Conservation (phyloP, 306 rosid genomes). For the Vigna hirtella region DNA sequence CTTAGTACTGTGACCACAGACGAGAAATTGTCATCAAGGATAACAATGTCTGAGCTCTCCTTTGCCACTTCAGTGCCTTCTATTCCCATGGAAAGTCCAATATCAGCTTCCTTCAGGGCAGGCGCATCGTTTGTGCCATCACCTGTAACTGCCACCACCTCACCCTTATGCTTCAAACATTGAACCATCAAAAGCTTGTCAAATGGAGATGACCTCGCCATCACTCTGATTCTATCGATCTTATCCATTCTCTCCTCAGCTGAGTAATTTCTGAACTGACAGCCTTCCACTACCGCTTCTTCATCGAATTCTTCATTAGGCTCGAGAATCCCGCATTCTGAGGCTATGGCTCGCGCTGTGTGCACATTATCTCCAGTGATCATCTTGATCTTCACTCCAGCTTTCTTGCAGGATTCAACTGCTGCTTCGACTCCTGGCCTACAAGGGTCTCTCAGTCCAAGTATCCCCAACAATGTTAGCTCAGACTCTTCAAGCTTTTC, state of each 20-base stretch:
- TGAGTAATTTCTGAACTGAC: conserved; percentile 11
- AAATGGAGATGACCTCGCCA: conserved; percentile 18
- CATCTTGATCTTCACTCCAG: conserved; percentile 26
- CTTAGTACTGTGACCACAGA: background rate
- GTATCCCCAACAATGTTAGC: conserved; percentile 6
- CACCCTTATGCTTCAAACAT: conserved; percentile 19
- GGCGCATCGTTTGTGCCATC: conserved; percentile 25
- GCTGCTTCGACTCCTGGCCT: conserved; percentile 18
- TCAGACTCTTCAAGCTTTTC: conserved; percentile 1
- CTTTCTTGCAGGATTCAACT: conserved; percentile 9
- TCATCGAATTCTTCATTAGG: background rate
- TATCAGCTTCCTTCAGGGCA: conserved; percentile 16
- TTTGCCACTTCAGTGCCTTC: conserved; percentile 29
- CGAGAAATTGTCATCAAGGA: conserved; percentile 28
- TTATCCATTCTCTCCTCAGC: conserved; percentile 10
- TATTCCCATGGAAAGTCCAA: conserved; percentile 27
- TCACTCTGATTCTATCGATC: conserved; percentile 3
- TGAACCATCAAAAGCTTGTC: conserved; percentile 32
- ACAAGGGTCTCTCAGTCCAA: conserved; percentile 18
- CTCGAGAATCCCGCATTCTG: conserved; percentile 12
- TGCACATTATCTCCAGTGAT: conserved; percentile 22
- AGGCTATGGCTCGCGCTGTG: conserved; percentile 16
- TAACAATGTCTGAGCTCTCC: conserved; percentile 29
- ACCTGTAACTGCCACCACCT: conserved; percentile 27
- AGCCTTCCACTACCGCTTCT: conserved; percentile 11